Evolutionary conservation across 768 basidiomycete species (phyloP).

Genomic region (Wakefieldia striispora): DNA sequence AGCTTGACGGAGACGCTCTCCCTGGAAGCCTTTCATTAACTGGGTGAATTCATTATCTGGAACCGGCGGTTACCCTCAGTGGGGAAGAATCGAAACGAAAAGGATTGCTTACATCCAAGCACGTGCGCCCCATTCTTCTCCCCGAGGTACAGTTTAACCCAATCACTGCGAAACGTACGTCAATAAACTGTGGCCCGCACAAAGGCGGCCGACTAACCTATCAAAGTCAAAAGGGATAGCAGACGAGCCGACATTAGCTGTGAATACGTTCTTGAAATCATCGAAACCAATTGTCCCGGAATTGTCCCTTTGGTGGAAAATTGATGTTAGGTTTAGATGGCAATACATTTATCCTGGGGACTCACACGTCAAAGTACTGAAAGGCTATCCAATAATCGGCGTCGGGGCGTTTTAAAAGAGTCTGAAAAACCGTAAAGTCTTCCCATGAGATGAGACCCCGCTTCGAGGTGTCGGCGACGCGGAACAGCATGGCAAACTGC

Average conservation of each 20-base stretch:
- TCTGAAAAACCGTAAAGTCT: conserved; percentile 95
- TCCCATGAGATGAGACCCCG: conserved; percentile 87
- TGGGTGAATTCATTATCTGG: conserved; percentile 96
- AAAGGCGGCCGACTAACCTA: conserved; percentile 47
- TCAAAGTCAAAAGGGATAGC: conserved; percentile 95
- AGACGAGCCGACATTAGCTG: conserved; percentile 71
- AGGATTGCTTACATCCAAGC: conserved; percentile 70
- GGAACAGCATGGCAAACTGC: conserved; percentile 88
- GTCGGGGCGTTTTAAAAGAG: conserved; percentile 87
- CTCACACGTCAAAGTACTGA: conserved; percentile 93
- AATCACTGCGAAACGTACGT: conserved; percentile 56
- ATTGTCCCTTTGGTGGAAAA: conserved; percentile 56
- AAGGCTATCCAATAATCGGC: conserved; percentile 98
- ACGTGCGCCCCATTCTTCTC: conserved; percentile 90
- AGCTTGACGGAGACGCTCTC: conserved; percentile 94
- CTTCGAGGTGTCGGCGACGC: conserved; percentile 77
- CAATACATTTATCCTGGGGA: conserved; percentile 13
- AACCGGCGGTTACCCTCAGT: conserved; percentile 7
- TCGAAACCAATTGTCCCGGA: conserved; percentile 93
- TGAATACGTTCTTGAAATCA: conserved; percentile 92
- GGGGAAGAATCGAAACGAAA: background rate
- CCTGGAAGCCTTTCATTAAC: conserved; percentile 97
- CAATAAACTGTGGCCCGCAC: background rate
- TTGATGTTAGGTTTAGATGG: conserved; percentile 3
- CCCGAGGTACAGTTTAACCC: conserved; percentile 95